Percentiles rank a stretch among this genome's conserved stretches.
These are phyloP conservation scores for Sphaerostilbella broomeana DNA, from an alignment of 2,329 filamentous ascomycete species.

Conservation along the genomic window DNA sequence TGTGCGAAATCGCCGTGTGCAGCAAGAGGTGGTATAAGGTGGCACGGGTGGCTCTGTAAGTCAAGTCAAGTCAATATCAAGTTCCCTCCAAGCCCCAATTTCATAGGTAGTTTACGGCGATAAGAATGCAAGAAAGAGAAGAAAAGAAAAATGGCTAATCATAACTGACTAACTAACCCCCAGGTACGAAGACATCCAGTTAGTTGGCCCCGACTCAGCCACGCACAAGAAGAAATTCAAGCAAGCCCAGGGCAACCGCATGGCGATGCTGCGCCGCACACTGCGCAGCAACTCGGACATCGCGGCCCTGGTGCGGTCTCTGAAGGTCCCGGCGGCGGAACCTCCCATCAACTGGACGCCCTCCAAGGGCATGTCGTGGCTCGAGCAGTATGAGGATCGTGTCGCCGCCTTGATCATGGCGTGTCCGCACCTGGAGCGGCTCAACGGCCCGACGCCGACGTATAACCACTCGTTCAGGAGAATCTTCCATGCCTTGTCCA, in stretches of 20 bases:
- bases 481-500: constrained; percentile 53
- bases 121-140: no score
- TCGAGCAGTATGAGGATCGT: constrained; percentile 49
- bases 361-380: constrained; percentile 25
- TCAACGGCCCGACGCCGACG: constrained; percentile 46
- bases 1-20: constrained; percentile 43
- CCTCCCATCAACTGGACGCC: constrained; percentile 27
- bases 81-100: no score
- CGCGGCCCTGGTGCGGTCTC: constrained; percentile 47
- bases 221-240: constrained; percentile 53
- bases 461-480: constrained; percentile 52
- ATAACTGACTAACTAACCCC: neutral
- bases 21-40: constrained; percentile 47
- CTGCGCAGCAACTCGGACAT: constrained; percentile 47
- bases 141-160: neutral
- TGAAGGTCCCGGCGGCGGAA: constrained; percentile 48
- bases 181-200: constrained; percentile 52
- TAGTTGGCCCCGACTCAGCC: constrained; percentile 50
- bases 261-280: constrained; percentile 52
- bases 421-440: constrained; percentile 56
- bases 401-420: constrained; percentile 57
- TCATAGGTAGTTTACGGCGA: no score
- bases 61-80: no score
- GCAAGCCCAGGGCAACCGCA: constrained; percentile 43
- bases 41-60: constrained; percentile 46